Base-by-base conservation (phyloP, 192 early-diverging fungal genomes). In the Chytriomyces confervae region DNA sequence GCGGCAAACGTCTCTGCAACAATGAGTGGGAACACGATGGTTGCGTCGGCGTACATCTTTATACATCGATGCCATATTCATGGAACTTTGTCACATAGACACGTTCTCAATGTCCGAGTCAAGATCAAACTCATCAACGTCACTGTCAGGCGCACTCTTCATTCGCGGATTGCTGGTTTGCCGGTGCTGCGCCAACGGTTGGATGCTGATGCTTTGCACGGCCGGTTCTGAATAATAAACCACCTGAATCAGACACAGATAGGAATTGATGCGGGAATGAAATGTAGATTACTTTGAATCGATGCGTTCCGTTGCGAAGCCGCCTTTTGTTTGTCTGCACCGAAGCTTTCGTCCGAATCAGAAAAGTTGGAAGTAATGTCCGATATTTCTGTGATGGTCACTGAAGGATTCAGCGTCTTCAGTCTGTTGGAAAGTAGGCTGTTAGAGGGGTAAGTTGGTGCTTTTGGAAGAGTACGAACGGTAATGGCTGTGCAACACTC, bases 21-120 rank as follows among this genome's bases (percentile, higher is more conserved):
- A 50, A 99, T 90, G 46, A 99, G 78, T 53, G 97, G 97, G 70
- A 98, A 98, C 3, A 96, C 94, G 29, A 97, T 81, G 2, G 95
- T 92, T 5, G 95, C 96, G 69, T 99, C 96, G 3, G 95, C 92
- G 79, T 94, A 96, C 8, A 99, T 92, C 81, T 99, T 99, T 27
- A 27, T 36, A 36, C 36, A 36, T 1, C 36, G 36, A 36, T 3
- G 36, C 36, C 36, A 36, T 36, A 36, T 36, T 36, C 36, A 36
- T 36, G 36, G 36, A 36, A 36, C 36, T 36, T 36, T 36, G 36
- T 36, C 36, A 36, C 36, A 36, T 36, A 4, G 36, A 36, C 36
- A 36, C 36, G 36, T 36, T 36, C 36, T 36, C 36, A 36, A 57
- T 20, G 57, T 72, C 69, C 9, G 72, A 46, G n/a, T 74, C 72